Evolutionary conservation across 306 rosid genomes (phyloP).

Genomic region (Quercus engelmannii): DNA sequence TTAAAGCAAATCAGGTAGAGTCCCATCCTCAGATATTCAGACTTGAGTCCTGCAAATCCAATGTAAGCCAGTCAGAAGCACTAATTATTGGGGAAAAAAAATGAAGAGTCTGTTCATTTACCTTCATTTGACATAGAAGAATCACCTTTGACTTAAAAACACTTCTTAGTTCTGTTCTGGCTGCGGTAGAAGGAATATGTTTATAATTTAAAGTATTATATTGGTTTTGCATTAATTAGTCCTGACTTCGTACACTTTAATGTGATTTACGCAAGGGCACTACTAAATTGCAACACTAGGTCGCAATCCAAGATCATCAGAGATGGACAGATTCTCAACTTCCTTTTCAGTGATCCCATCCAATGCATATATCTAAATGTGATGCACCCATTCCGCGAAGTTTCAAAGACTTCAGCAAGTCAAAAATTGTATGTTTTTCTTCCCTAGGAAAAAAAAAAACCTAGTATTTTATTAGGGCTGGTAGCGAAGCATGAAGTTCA

Average conservation of each 20-base stretch:
- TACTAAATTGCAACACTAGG: constrained; percentile 11
- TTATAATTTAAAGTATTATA: background rate
- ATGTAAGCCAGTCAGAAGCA: background rate
- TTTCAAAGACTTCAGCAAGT: constrained; percentile 18
- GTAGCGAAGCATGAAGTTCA: constrained; percentile 88
- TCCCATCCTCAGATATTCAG: background rate
- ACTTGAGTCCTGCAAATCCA: background rate
- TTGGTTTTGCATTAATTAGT: constrained; percentile 15
- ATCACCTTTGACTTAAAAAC: background rate
- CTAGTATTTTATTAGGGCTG: constrained; percentile 80
- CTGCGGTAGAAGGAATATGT: background rate
- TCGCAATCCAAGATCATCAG: background rate
- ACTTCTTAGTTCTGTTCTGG: constrained; percentile 1
- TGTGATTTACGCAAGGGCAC: constrained; percentile 18
- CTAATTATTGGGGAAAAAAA: background rate
- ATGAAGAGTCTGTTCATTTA: background rate
- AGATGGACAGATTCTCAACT: constrained; percentile 8
- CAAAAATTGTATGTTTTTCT: background rate
- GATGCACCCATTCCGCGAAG: constrained; percentile 4
- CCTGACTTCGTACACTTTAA: constrained; percentile 13
- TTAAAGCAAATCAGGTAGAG: background rate
- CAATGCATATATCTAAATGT: background rate
- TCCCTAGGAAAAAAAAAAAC: background rate
- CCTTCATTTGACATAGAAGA: background rate
- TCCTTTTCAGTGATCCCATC: background rate